These are phyloP conservation scores for Calamus simplicifolius DNA, from an alignment of 176 grass and related monocot genomes.

Conservation along the genomic window DNA sequence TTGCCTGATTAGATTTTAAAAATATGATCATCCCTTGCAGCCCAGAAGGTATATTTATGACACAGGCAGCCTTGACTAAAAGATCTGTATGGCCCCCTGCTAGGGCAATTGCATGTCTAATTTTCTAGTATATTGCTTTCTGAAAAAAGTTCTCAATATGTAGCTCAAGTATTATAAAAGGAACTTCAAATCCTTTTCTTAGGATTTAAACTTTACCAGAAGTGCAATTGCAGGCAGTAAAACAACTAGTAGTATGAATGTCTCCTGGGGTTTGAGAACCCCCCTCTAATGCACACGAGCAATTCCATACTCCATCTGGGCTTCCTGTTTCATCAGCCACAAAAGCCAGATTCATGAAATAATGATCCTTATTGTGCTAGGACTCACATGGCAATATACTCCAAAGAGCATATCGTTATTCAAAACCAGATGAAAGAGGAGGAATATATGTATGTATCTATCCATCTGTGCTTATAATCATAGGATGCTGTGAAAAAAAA, in stretches of 20 bases:
- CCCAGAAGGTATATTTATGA: too few species aligned
- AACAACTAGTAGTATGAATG: constrained; percentile 35
- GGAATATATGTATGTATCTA: too few species aligned
- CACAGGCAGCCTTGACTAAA: too few species aligned
- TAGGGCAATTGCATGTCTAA: too few species aligned
- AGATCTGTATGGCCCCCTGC: too few species aligned
- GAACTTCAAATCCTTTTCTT: background rate
- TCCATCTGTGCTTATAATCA: too few species aligned
- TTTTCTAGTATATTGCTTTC: too few species aligned
- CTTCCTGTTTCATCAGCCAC: constrained; percentile 18
- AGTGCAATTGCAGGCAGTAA: constrained; percentile 92
- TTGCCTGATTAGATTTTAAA: too few species aligned
- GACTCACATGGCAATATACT: background rate
- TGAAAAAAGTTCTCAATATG: too few species aligned
- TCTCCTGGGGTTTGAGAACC: constrained; percentile 19
- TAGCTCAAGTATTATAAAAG: too few species aligned
- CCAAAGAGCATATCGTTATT: background rate
- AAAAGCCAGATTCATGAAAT: constrained; percentile 8
- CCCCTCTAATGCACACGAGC: constrained; percentile 37
- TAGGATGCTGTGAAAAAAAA: too few species aligned
- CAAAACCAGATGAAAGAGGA: background rate
- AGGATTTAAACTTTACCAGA: constrained; percentile 32
- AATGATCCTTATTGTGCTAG: background rate
- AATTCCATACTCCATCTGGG: constrained; percentile 54
- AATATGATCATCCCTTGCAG: too few species aligned